Conservation (phyloP, 2,329 filamentous ascomycete genomes). For the Chaetomium olivaceum region DNA sequence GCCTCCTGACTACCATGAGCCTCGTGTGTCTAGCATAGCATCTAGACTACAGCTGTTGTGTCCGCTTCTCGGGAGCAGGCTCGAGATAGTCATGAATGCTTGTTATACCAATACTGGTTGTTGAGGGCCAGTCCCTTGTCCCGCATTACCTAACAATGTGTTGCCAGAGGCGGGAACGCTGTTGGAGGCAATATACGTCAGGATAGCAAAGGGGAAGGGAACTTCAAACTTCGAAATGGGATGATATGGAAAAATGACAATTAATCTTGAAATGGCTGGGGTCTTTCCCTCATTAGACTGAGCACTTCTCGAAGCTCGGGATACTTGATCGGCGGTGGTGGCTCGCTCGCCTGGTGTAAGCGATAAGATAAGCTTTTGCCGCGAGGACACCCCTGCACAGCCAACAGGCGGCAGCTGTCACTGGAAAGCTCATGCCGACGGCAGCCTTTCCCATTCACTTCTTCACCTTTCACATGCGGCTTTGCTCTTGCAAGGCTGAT, state of each 20-base stretch:
- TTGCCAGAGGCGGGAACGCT: no score
- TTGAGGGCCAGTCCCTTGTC: neutral
- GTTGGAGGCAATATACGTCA: neutral
- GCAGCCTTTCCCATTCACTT: neutral
- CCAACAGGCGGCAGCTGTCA: neutral
- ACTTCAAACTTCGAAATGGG: no score
- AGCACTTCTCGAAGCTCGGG: neutral
- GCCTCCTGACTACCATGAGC: neutral
- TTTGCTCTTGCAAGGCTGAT: neutral
- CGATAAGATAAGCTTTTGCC: constrained; percentile 22
- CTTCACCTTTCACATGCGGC: neutral
- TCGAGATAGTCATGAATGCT: neutral
- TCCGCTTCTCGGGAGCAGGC: neutral
- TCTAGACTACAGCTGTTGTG: neutral
- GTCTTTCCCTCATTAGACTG: neutral
- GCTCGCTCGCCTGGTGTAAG: neutral
- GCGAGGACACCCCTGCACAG: neutral
- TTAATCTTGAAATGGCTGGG: no score
- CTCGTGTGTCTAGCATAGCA: neutral
- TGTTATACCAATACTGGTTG: neutral
- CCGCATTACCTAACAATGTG: neutral
- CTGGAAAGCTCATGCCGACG: neutral
- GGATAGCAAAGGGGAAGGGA: neutral
- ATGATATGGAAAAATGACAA: neutral
- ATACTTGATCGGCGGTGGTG: neutral